phyloP scores from a whole-genome alignment of 1,284 basidiomycete genomes.

The Cerioporus squamosus region DNA sequence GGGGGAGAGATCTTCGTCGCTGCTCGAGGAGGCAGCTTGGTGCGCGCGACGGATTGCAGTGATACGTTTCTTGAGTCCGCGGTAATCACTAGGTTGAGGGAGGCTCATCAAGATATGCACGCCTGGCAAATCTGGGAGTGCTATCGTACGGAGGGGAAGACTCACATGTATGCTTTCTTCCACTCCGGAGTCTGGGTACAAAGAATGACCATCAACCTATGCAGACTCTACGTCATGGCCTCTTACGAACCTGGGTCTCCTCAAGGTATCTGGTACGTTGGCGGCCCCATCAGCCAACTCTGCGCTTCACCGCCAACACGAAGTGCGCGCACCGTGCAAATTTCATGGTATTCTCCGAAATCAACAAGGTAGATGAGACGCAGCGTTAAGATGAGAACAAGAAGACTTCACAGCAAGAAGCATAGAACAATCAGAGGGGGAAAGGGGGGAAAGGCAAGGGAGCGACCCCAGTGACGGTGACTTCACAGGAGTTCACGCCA shows the following conservation, averaged over 20 bases:
- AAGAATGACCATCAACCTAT: neutral
- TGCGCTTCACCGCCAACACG: neutral
- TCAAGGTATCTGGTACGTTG: slow-evolving; percentile 57
- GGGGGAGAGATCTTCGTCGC: slow-evolving; percentile 9
- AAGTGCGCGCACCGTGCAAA: slow-evolving; percentile 22
- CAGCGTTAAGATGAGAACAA: too few species aligned
- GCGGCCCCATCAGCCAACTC: neutral
- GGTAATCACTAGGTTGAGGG: slow-evolving; percentile 61
- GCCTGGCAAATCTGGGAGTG: too few species aligned
- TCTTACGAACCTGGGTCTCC: slow-evolving; percentile 63
- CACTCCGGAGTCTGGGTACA: slow-evolving; percentile 72
- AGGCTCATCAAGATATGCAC: neutral
- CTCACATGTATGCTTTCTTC: slow-evolving; percentile 83
- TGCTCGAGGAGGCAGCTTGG: slow-evolving; percentile 21
- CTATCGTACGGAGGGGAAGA: neutral
- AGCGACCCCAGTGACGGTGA: too few species aligned
- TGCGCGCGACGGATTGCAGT: slow-evolving; percentile 55
- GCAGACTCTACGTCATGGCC: slow-evolving; percentile 22
- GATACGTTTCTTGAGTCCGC: slow-evolving; percentile 71
- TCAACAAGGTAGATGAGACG: too few species aligned
- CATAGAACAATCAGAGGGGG: too few species aligned
- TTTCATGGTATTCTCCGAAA: slow-evolving; percentile 18
- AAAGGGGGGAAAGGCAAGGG: too few species aligned
- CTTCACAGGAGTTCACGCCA: too few species aligned
- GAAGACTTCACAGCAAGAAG: too few species aligned